phyloP scores from a whole-genome alignment of 306 rosid species.

The Luffa acutangula region DNA sequence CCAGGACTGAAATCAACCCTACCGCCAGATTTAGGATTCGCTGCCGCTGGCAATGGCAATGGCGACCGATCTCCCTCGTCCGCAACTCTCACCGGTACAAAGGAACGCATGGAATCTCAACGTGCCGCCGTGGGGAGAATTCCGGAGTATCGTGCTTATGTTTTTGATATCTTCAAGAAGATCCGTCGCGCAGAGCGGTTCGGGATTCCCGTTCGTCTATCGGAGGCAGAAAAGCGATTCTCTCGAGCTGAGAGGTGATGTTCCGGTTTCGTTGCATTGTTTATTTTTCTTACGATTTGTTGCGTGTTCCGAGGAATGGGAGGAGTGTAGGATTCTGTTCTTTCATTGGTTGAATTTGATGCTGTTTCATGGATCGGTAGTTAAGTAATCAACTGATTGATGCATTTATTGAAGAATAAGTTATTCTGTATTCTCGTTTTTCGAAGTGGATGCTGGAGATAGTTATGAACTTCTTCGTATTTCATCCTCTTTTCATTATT shows the following conservation, averaged over 20 bases:
- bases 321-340: not conserved
- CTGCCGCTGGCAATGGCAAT: not conserved
- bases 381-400: not conserved
- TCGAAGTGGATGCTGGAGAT: not conserved
- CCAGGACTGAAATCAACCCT: conserved; percentile 16
- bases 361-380: not conserved
- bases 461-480: not conserved
- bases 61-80: conserved; percentile 1
- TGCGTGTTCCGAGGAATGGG: not conserved
- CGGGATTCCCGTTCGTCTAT: conserved; percentile 65
- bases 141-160: conserved; percentile 26
- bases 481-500: not conserved
- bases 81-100: not conserved
- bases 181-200: conserved; percentile 85
- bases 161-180: conserved; percentile 47
- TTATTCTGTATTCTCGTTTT: not conserved
- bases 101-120: not conserved
- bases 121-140: not conserved
- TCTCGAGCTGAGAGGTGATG: conserved; percentile 79
- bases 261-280: not conserved
- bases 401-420: not conserved
- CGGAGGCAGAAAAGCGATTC: conserved; percentile 77
- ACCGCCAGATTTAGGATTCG: not conserved
- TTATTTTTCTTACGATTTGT: not conserved
- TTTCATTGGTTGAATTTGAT: not conserved